phyloP scores from a whole-genome alignment of 2,329 filamentous ascomycete genomes.

The Colletotrichum musae region DNA sequence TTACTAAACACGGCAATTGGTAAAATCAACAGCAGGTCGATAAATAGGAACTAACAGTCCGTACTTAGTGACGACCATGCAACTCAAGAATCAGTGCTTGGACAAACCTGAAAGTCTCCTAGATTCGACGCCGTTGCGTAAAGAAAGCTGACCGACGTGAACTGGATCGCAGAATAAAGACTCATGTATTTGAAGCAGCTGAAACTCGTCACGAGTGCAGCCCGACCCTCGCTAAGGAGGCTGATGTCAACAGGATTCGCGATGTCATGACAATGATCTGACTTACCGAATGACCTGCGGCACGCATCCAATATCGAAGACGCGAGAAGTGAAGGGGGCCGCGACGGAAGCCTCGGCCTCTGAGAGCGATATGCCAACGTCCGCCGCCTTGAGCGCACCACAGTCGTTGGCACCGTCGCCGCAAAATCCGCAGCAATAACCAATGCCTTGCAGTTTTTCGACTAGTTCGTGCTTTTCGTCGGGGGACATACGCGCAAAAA shows the following conservation, averaged over 20 bases:
- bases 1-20: constrained; percentile 95
- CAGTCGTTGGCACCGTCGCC: constrained; percentile 98
- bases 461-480: constrained; percentile 99
- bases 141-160: constrained; percentile 95
- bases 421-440: constrained; percentile 96
- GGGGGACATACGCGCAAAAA: constrained; percentile 98
- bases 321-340: constrained; percentile 94
- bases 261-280: constrained; percentile 12
- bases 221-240: constrained; percentile 81
- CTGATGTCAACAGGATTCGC: background rate
- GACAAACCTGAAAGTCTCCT: constrained; percentile 87
- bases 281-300: constrained; percentile 86
- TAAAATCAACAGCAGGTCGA: constrained; percentile 91
- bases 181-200: constrained; percentile 99
- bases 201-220: constrained; percentile 97
- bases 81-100: background rate
- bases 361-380: constrained; percentile 96
- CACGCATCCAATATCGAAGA: constrained; percentile 97
- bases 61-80: background rate
- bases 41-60: constrained; percentile 82
- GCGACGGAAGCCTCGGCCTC: constrained; percentile 98
- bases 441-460: constrained; percentile 95
- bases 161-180: constrained; percentile 98
- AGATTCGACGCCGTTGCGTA: constrained; percentile 95
- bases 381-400: constrained; percentile 94